These are phyloP conservation scores for Didymella pinodella DNA, from an alignment of 2,329 filamentous ascomycete species.

Conservation along the genomic window DNA sequence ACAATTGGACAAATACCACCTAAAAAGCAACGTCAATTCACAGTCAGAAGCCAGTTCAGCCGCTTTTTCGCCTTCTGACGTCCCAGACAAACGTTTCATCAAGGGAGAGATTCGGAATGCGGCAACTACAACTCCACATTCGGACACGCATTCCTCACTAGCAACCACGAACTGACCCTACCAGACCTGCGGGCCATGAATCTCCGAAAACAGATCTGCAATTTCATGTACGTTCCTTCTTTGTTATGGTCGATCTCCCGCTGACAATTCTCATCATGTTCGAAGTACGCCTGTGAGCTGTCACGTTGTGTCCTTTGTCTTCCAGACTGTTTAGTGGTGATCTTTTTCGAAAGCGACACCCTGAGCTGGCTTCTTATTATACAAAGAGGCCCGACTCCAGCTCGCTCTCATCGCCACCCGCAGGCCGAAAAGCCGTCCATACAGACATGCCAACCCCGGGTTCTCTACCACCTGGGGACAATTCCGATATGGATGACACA, in stretches of 20 bases:
- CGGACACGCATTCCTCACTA: constrained; percentile 23
- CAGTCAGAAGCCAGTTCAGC: neutral
- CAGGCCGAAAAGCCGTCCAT: neutral
- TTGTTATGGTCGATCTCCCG: constrained; percentile 35
- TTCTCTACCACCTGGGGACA: neutral
- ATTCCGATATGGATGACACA: constrained; percentile 4
- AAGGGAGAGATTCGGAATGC: constrained; percentile 35
- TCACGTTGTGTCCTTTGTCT: constrained; percentile 27
- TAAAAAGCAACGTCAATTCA: neutral
- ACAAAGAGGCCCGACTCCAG: constrained; percentile 2
- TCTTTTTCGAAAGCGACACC: constrained; percentile 23
- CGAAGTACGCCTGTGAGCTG: constrained; percentile 18
- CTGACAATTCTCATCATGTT: constrained; percentile 20
- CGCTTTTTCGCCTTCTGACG: constrained; percentile 9
- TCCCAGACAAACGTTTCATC: constrained; percentile 6
- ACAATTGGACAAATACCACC: constrained; percentile 7
- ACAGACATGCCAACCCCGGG: neutral
- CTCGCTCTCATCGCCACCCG: neutral
- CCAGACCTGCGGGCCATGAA: constrained; percentile 15
- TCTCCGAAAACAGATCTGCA: constrained; percentile 29
- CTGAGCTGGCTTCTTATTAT: neutral
- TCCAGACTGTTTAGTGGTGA: constrained; percentile 8
- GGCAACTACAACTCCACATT: constrained; percentile 21
- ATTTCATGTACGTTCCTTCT: constrained; percentile 36
- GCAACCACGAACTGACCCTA: constrained; percentile 14